These are phyloP conservation scores for Cladosporium sp. DNA, from an alignment of 2,329 filamentous ascomycete genomes.

Conservation along the genomic window DNA sequence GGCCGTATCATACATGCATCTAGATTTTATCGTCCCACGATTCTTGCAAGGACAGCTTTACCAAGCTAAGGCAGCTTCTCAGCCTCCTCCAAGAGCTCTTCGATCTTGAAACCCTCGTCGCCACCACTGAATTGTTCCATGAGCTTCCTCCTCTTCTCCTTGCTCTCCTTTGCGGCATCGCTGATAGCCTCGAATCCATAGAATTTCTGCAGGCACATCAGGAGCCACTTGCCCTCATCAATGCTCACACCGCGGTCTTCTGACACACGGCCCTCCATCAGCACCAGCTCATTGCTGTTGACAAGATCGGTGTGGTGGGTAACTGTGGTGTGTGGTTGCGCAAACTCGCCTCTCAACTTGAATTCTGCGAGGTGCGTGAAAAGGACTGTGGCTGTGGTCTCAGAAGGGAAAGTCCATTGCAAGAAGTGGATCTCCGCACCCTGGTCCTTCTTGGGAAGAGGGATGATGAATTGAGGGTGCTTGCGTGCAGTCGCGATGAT, in stretches of 20 bases:
- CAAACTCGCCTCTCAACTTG: slow-evolving; percentile 84
- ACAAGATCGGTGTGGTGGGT: slow-evolving; percentile 85
- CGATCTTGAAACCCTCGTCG: slow-evolving; percentile 74
- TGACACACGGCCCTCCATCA: slow-evolving; percentile 79
- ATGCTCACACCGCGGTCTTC: slow-evolving; percentile 71
- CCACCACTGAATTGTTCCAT: slow-evolving; percentile 79
- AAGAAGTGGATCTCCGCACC: slow-evolving; percentile 93
- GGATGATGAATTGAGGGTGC: slow-evolving; percentile 87
- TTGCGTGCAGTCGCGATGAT: slow-evolving; percentile 68
- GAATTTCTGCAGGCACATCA: slow-evolving; percentile 92
- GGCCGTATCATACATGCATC: slow-evolving; percentile 9
- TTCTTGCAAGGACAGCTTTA: neutral
- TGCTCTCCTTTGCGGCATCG: slow-evolving; percentile 64
- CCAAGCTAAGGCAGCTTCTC: slow-evolving; percentile 60
- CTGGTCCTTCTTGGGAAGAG: slow-evolving; percentile 63
- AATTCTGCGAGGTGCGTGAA: slow-evolving; percentile 94
- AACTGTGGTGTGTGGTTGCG: slow-evolving; percentile 86
- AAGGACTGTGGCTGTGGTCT: slow-evolving; percentile 59
- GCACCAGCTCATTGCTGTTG: slow-evolving; percentile 68
- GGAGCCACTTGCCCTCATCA: slow-evolving; percentile 80
- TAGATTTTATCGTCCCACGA: neutral
- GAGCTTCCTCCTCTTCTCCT: slow-evolving; percentile 64
- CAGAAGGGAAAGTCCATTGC: slow-evolving; percentile 87
- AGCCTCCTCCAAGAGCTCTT: slow-evolving; percentile 81
- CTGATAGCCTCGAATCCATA: slow-evolving; percentile 62